Evolutionary conservation across 129 eudicot genomes (phyloP).

Genomic region (Arctium minus): DNA sequence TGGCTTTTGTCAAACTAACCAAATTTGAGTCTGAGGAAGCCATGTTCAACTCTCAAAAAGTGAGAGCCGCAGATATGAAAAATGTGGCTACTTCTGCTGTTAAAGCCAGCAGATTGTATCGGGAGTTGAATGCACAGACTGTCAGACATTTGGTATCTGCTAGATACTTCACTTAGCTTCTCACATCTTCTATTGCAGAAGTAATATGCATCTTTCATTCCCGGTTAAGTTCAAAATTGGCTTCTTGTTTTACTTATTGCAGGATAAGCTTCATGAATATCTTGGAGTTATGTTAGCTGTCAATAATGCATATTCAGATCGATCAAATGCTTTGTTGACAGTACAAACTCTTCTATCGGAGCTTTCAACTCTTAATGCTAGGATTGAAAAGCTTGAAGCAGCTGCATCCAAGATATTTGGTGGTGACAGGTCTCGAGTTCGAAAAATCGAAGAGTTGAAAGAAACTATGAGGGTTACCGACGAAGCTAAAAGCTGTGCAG

Average conservation of each 20-base stretch:
- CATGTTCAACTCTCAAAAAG: constrained; percentile 56
- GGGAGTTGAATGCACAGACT: constrained; percentile 81
- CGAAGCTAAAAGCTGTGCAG: constrained; percentile 77
- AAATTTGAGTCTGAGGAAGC: constrained; percentile 88
- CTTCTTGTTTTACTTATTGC: constrained; percentile 21
- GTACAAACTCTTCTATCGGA: constrained; percentile 90
- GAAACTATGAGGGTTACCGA: constrained; percentile 76
- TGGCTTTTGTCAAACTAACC: constrained; percentile 80
- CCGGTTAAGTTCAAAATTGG: neutral
- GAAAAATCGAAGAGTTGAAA: constrained; percentile 76
- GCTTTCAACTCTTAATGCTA: constrained; percentile 48
- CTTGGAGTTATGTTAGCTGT: constrained; percentile 92
- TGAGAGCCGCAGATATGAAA: constrained; percentile 81
- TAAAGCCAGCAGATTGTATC: constrained; percentile 84
- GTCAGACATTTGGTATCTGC: constrained; percentile 79
- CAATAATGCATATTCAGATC: constrained; percentile 79
- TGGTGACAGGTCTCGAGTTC: constrained; percentile 83
- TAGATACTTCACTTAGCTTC: constrained; percentile 9
- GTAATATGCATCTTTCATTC: neutral
- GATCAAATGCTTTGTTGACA: constrained; percentile 86
- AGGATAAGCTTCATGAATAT: constrained; percentile 97
- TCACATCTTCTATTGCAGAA: neutral
- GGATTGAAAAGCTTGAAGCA: constrained; percentile 90
- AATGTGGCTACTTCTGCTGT: constrained; percentile 93
- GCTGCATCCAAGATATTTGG: constrained; percentile 92